Base-by-base conservation (phyloP, 1,284 basidiomycete genomes). In the Apiotrichum sp. region DNA sequence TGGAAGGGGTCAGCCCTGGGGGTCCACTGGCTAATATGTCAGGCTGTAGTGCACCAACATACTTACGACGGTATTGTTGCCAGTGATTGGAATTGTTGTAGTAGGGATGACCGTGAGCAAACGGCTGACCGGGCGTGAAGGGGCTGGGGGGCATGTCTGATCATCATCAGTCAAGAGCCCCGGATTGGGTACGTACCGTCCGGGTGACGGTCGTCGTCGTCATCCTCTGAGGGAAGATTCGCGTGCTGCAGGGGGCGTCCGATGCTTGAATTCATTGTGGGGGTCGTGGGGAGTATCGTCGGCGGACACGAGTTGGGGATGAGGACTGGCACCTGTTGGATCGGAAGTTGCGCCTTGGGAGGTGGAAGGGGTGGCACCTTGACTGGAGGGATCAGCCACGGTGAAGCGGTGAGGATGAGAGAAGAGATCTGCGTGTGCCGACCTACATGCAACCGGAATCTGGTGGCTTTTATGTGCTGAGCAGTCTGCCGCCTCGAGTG, bases 381-480 rank as follows among this genome's bases (percentile, higher is more conserved):
- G 36, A 38, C 36, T 29, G 47, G 34, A 29, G 10, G 47, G 35
- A 38, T 38, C 13, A 38, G 36, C 13, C 8, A 38, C 36, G 36
- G 36, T 38, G 36, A 13, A 22, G 22, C 22, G 22, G 22, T 22
- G 36, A 7, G 36, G 13, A 38, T 38, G 36, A 13, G 36, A 38
- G 36, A 38, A 38, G 8, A 13, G 36, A 38, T 38, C 36, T 38
- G 36, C 13, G 36, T 8, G 36, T 13, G 36, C 36, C 36, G 13
- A 33, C 45, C 16, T 22, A 47, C 45, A 47, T 22, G 33, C 5
- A 35, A 35, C 45, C 16, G 45, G 14, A 11, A 47, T 9, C 4
- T 47, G 45, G 45, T 47, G 45, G 45, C 45, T 47, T 47, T 47
- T 47, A 47, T 47, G n/a, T 7, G 6, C 33, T 35, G 45, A 8